Evolutionary conservation across 148 eudicot species (phyloP), one percentile per base, ranked within the genome.

Genomic region (Dysphania ambrosioides): DNA sequence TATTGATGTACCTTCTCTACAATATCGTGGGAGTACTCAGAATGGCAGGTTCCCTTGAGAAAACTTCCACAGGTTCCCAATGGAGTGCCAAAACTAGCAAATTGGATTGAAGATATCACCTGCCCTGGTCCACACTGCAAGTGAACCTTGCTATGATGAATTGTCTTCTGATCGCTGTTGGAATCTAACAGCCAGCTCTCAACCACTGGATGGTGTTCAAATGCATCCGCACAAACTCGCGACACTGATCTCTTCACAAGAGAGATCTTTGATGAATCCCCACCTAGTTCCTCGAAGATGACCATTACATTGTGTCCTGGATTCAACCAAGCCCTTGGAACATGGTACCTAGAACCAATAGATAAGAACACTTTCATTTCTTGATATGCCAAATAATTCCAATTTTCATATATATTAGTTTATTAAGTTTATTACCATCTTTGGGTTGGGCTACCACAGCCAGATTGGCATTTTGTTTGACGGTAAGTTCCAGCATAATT

Each of bases 391-490:
- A n/a, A 13, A 16, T 13, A 2, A 47, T 47, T 47, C 21, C 13
- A 12, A 47, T 47, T 47, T 47, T 21, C 3, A 29, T 21, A 40
- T 12, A 2, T 41, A 32, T 4, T 67, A 26, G 13, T 26, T 1
- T 24, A 23, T 4, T 18, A 5, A 42, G 55, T 24, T 30, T 8
- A 42, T 55, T 87, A 95, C 99, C 99, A 95, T 90, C 92, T 81
- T 61, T 95, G 99, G 38, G 97, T 92, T 24, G 99, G 97, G 40
- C 79, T 60, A 8, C 97, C 97, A 58, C 99, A 95, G n/a, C 99
- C 97, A 34, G 82, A 75, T 72, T 89, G 97, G 76, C 99, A 95
- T 24, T 90, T 90, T 9, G 77, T 61, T 23, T 83, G 70, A 36
- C 92, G 81, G 83, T 80, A 92, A 34, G 88, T 75, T 16, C 94